Evolutionary conservation across 371 early-diverging fungal species (phyloP).

Genomic region (Umbelopsis sp.): DNA sequence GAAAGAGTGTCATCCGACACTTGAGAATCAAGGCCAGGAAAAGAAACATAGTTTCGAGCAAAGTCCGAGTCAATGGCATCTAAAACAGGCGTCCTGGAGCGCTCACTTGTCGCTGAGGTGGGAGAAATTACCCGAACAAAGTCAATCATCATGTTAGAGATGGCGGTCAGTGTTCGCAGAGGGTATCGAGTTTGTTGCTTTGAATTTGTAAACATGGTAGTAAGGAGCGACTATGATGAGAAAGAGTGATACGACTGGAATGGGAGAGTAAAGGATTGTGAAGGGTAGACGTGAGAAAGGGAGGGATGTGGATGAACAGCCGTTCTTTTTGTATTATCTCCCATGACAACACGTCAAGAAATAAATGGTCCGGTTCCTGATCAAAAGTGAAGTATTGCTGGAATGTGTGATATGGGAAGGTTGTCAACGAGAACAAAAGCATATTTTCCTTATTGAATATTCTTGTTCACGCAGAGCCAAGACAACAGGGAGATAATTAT

Average conservation of each 20-base stretch:
- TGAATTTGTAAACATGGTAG: no score
- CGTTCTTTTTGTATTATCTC: no score
- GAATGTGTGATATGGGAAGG: conserved; percentile 3
- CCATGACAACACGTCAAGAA: background rate
- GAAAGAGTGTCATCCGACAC: background rate
- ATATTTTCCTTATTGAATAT: background rate
- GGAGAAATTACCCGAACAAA: conserved; percentile 3
- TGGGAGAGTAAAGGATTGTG: no score
- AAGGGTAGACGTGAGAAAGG: no score
- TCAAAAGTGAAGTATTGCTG: conserved; percentile 8
- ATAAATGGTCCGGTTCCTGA: conserved; percentile 14
- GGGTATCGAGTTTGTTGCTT: background rate
- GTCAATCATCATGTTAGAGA: conserved; percentile 5
- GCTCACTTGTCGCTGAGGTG: background rate
- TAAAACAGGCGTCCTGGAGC: background rate
- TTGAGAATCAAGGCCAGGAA: conserved; percentile 17
- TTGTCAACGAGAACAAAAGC: background rate
- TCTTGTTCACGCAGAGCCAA: background rate
- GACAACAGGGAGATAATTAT: background rate
- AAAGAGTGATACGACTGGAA: no score
- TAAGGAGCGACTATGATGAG: no score
- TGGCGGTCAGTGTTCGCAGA: background rate
- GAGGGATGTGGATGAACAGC: no score
- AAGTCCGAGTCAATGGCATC: background rate
- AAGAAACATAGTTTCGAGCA: conserved; percentile 4